Percentiles rank a stretch among this genome's conserved stretches.
These are phyloP conservation scores for Erythrobasidium hasegawianum DNA, from an alignment of 1,284 basidiomycete species.

Conservation along the genomic window DNA sequence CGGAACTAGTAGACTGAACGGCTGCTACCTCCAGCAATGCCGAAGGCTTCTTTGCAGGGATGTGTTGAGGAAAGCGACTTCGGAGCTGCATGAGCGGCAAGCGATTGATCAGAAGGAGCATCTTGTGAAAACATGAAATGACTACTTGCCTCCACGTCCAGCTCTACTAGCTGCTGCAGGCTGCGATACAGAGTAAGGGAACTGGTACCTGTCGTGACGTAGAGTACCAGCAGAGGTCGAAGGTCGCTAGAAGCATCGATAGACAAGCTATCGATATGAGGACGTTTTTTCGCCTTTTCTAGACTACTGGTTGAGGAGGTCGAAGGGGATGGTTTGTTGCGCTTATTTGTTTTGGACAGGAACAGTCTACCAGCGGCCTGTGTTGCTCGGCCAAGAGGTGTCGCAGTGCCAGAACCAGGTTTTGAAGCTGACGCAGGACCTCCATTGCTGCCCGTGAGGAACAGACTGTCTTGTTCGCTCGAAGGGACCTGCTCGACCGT, in stretches of 20 bases:
- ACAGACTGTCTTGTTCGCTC: slow-evolving; percentile 4
- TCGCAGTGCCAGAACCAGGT: neutral
- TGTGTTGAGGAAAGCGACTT: neutral
- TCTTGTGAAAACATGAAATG: no score
- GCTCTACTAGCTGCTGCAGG: slow-evolving; percentile 12
- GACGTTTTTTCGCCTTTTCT: neutral
- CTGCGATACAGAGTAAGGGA: slow-evolving; percentile 31
- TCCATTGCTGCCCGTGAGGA: slow-evolving; percentile 10
- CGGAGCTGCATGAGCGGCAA: slow-evolving; percentile 12
- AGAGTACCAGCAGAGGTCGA: slow-evolving; percentile 15
- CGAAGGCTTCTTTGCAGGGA: slow-evolving; percentile 1
- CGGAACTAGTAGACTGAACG: no score
- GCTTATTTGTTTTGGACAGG: neutral
- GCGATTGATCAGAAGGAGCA: no score
- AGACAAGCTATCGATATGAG: neutral
- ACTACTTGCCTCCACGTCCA: slow-evolving; percentile 20
- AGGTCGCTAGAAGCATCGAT: neutral
- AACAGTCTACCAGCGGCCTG: slow-evolving; percentile 2
- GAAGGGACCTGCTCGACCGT: slow-evolving; percentile 4
- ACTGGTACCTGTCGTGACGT: slow-evolving; percentile 31
- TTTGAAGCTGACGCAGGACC: neutral
- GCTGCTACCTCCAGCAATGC: no score
- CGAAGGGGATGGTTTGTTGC: neutral
- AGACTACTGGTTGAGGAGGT: neutral
- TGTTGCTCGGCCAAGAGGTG: slow-evolving; percentile 1